Base-by-base conservation (phyloP, 2,329 filamentous ascomycete genomes). In the Ceratocystis ficicola region DNA sequence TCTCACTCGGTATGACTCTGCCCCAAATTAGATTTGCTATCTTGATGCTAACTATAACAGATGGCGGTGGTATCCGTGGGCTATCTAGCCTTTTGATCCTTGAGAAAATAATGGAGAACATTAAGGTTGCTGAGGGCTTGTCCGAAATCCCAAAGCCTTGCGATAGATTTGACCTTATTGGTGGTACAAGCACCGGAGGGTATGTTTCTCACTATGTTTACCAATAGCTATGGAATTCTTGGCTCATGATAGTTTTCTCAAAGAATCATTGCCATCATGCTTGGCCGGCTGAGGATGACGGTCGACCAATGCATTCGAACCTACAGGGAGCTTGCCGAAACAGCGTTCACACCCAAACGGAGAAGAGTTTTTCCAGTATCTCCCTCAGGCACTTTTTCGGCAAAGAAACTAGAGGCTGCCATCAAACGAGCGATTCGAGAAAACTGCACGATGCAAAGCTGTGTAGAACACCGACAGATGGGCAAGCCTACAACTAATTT, bases 151-250 rank as follows among this genome's bases (percentile, higher is more conserved):
- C 71, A 5, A 69, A 46, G 48, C 72, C 72, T 28, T 71, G 71
- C 59, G 71, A 73, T 12, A 65, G 69, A 32, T 73, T 73, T 65
- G 69, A 73, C 22, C 63, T 73, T 7, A 72, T 73, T 52, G 72
- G 71, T 46, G 72, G 72, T 25, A 73, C 72, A 32, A 72, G 72
- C 64, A 73, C 72, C 1, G 71, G 72, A 55, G 71, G 71, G 71
- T 72, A 64, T 30, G 66, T 48, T n/a, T 15, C 36, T 41, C 10
- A 3, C 25, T n/a, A 3, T 30, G 15, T 22, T 25, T 46, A 15
- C 6, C 10, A 12, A 41, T 41, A 41, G 3, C 22, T 17, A 41
- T 41, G 10, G 12, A 41, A 41, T 1, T 41, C 10, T 12, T 41
- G 3, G 10, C 36, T 41, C 1, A 41, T 4, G 3, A 36, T 36